phyloP scores from a whole-genome alignment of 805 yeast species.

The Candida morakotiae region DNA sequence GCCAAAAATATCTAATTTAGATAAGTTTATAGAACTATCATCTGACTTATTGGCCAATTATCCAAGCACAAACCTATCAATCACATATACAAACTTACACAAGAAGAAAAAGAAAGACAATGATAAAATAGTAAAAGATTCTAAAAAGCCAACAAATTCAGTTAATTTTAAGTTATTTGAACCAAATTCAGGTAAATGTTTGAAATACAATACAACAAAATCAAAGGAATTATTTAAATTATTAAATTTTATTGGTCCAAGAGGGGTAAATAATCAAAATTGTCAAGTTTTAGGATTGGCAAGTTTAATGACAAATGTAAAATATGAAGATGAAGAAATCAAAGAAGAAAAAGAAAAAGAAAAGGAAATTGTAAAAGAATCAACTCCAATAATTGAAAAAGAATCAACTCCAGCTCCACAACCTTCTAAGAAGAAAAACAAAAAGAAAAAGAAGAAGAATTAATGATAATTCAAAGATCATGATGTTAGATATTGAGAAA shows the following conservation, averaged over 20 bases:
- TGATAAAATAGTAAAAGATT: slow-evolving; percentile 2
- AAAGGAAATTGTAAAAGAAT: too few relatives aligned
- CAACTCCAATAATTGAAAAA: slow-evolving; percentile 11
- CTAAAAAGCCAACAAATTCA: slow-evolving; percentile 18
- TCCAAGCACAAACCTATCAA: slow-evolving; percentile 32
- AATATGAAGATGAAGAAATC: slow-evolving; percentile 20
- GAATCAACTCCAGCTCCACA: slow-evolving; percentile 9
- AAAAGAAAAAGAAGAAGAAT: slow-evolving; percentile 29
- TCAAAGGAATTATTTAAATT: slow-evolving; percentile 72
- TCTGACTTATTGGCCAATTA: slow-evolving; percentile 31
- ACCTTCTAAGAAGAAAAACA: slow-evolving; percentile 22
- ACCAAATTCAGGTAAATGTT: slow-evolving; percentile 58
- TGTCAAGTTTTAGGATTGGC: slow-evolving; percentile 29
- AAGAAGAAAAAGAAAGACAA: slow-evolving; percentile 15
- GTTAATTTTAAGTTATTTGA: slow-evolving; percentile 62
- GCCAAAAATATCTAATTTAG: slow-evolving; percentile 12
- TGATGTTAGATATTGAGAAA: neutral
- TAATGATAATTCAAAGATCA: too few relatives aligned
- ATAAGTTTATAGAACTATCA: slow-evolving; percentile 27
- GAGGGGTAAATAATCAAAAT: slow-evolving; percentile 39
- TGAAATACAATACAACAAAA: slow-evolving; percentile 55
- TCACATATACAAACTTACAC: slow-evolving; percentile 30
- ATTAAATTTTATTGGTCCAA: slow-evolving; percentile 70
- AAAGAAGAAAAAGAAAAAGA: slow-evolving; percentile 10
- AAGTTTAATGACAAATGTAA: slow-evolving; percentile 37